Evolutionary conservation across 331 rosid genomes (phyloP), one percentile per base, ranked within the genome.

Genomic region (Rhamnella rubrinervis): DNA sequence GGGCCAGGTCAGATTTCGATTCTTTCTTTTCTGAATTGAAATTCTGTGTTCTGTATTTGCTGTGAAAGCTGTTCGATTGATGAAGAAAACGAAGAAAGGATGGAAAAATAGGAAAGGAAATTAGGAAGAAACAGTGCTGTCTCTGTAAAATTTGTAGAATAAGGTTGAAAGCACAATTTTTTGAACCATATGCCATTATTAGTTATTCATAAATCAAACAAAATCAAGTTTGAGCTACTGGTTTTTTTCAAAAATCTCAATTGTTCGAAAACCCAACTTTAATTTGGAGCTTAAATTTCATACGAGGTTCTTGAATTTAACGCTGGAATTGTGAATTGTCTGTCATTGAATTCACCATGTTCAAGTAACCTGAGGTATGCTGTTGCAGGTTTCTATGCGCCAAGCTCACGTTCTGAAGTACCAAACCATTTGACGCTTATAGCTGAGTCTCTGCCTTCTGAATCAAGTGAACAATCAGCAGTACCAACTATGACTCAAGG

Each of bases 351-450:
- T 76, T 31, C 31, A 50, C 28, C 8, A 10, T 60, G 1, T 50
- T 37, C 25, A 18, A 41, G 73, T 75, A 55, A 67, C 73, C 71
- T 71, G 40, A 74, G 61, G 55, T 59, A 37, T 70, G 74, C 31
- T 62, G 40, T 78, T 70, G 66, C 83, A 93, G 97, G 98, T 39
- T 93, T 91, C 84, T 89, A 78, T 70, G 97, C 98, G 8, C 98
- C 98, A 20, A 89, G 97, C 78, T 89, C 96, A 21, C 97, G 89
- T 75, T 80, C 92, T 75, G 96, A 77, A 77, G 88, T 93, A 19
- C 84, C 97, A 44, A 93, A 91, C 77, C 83, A 84, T 83, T 78
- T 93, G 53, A 89, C 91, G 72, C 87, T 93, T 70, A 60, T 87
- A 44, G 78, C 89, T 5, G 97, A 93, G 79, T 93, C 98, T 46